These are phyloP conservation scores for Flagelloscypha sp. DNA, from an alignment of 768 basidiomycete genomes.

Conservation along the genomic window DNA sequence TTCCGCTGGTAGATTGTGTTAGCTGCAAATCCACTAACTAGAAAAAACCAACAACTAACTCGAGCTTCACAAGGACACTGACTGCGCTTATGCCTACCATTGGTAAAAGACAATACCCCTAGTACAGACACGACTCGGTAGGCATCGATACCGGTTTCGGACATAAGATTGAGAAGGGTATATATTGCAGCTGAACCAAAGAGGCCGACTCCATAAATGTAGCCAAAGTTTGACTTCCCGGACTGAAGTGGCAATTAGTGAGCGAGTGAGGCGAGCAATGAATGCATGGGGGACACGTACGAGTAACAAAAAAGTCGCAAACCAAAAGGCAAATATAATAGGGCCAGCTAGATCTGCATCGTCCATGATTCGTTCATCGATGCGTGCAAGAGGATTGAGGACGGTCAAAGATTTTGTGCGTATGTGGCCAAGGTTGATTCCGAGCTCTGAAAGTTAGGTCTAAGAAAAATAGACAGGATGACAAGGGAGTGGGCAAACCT, in stretches of 20 bases:
- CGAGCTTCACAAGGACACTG: constrained; percentile 78
- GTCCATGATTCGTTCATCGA: constrained; percentile 95
- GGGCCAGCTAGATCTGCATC: constrained; percentile 98
- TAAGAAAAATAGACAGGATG: constrained; percentile 1
- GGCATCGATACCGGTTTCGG: constrained; percentile 87
- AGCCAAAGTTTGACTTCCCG: constrained; percentile 96
- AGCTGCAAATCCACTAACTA: constrained; percentile 4
- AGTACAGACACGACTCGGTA: constrained; percentile 92
- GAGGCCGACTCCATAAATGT: constrained; percentile 97
- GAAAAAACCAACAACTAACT: constrained; percentile 46
- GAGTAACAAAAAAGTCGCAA: constrained; percentile 85
- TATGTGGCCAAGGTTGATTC: constrained; percentile 97
- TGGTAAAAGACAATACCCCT: constrained; percentile 91
- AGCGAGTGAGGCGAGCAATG: constrained; percentile 7
- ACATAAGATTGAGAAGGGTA: constrained; percentile 94
- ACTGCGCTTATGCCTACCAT: constrained; percentile 92
- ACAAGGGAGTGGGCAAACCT: constrained; percentile 14
- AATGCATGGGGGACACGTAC: constrained; percentile 40
- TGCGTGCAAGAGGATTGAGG: constrained; percentile 77
- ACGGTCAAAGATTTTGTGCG: constrained; percentile 90
- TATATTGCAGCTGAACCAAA: constrained; percentile 90
- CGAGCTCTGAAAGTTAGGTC: constrained; percentile 57
- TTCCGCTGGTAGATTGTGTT: constrained; percentile 42
- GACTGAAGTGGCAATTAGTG: constrained; percentile 45
- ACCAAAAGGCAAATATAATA: constrained; percentile 89